Percentiles rank a stretch among this genome's conserved stretches.
phyloP scores from a whole-genome alignment of 2,329 filamentous ascomycete genomes.

The Didymella sp. region DNA sequence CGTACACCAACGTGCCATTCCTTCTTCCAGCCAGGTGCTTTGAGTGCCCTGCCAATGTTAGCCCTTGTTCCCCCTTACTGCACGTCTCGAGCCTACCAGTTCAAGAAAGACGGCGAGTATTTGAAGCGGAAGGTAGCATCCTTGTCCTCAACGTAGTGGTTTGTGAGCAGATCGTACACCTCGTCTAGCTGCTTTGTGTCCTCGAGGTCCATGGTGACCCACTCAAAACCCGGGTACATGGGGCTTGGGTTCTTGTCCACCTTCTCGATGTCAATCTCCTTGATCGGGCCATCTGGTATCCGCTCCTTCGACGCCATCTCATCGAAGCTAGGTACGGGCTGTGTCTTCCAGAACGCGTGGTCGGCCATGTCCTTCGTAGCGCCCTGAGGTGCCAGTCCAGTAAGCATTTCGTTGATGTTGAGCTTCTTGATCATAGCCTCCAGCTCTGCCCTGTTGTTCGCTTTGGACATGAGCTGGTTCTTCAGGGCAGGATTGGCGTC shows the following conservation, averaged over 20 bases:
- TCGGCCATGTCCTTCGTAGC: constrained; percentile 95
- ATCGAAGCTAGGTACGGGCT: constrained; percentile 86
- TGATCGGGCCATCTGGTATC: constrained; percentile 80
- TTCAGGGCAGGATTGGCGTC: constrained; percentile 50
- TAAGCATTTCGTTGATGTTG: constrained; percentile 74
- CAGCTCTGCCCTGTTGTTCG: constrained; percentile 37
- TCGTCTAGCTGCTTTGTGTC: constrained; percentile 81
- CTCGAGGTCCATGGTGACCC: constrained; percentile 87
- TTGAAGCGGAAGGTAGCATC: constrained; percentile 98
- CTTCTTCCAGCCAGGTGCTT: constrained; percentile 91
- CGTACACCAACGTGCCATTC: constrained; percentile 96
- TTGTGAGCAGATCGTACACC: constrained; percentile 87
- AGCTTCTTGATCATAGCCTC: constrained; percentile 65
- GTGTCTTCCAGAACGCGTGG: constrained; percentile 99
- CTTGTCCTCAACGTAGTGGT: constrained; percentile 96
- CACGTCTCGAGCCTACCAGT: constrained; percentile 68
- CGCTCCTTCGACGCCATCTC: constrained; percentile 53
- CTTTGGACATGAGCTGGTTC: constrained; percentile 44
- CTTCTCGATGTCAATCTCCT: constrained; percentile 76
- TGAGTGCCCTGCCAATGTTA: constrained; percentile 73
- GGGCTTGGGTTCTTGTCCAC: constrained; percentile 78
- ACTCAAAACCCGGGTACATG: constrained; percentile 83
- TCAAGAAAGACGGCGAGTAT: constrained; percentile 86
- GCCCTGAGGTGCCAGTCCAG: constrained; percentile 74
- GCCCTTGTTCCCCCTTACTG: neutral